phyloP scores from a whole-genome alignment of 305 asterid species.

The Andrographis paniculata region DNA sequence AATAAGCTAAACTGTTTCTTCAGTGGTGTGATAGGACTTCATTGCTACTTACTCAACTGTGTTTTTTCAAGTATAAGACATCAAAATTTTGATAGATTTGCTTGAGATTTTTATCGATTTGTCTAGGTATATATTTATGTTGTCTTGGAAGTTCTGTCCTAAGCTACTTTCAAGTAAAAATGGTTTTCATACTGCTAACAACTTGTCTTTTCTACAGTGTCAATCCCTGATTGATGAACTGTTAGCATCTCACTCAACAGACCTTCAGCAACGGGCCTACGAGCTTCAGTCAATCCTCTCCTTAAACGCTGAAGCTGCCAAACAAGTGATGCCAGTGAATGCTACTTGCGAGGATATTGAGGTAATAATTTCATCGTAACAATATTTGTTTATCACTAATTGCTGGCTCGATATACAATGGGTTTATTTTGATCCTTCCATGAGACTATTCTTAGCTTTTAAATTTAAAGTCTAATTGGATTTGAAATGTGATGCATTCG shows the following conservation, averaged over 20 bases:
- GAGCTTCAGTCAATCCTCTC: conserved; percentile 79
- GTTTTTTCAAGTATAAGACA: no score
- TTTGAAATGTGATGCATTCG: no score
- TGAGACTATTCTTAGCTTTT: not conserved
- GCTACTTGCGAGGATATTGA: conserved; percentile 85
- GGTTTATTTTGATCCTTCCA: not conserved
- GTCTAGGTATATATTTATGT: no score
- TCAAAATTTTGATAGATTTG: no score
- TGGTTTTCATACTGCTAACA: conserved; percentile 8
- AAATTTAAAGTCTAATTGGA: no score
- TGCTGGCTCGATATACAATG: conserved; percentile 6
- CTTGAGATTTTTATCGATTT: no score
- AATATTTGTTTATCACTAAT: not conserved
- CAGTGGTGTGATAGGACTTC: no score
- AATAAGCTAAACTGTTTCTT: no score
- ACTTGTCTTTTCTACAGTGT: conserved; percentile 59
- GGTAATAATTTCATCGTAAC: conserved; percentile 32
- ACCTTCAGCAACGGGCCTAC: conserved; percentile 97
- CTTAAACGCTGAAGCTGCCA: conserved; percentile 60
- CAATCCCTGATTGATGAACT: conserved; percentile 81
- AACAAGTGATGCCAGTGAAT: conserved; percentile 74
- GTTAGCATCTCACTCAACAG: conserved; percentile 91
- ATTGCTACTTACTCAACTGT: no score
- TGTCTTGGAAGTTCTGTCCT: no score
- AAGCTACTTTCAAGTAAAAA: no score